Evolutionary conservation across 805 yeast species (phyloP), one percentile per base, ranked within the genome.

Genomic region (Candida rishiriensis): DNA sequence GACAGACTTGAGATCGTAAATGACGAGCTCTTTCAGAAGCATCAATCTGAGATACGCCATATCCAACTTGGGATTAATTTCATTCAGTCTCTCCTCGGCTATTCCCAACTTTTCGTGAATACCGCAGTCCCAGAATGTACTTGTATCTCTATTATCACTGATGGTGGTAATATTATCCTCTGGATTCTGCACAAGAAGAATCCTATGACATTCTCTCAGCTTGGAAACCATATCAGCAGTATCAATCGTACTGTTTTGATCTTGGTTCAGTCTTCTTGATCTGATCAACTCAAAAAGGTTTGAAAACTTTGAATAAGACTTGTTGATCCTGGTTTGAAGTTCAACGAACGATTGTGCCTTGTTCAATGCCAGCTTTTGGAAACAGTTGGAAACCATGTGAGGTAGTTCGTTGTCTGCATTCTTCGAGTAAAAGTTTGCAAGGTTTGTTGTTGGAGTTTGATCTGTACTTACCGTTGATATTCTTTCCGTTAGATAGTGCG

Each of bases 261-360:
- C 26, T 21, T 21, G 26, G 26, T 21, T 21, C 26, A 70, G 51
- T 44, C 73, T 62, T 10, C 61, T 51, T 35, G 55, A 53, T 50
- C 66, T 67, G 31, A 71, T 47, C 30, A 68, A 53, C 39, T 64
- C 68, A 28, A 69, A 44, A 36, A 65, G 47, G 12, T 66, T 56
- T 16, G 70, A 53, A 55, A 70, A 69, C 48, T 69, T 68, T 9
- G 75, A 65, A 29, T 73, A 49, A 1, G 95, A 86, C 40, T 69
- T 61, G 2, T 63, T 54, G 37, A 88, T 52, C 40, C 80, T 69
- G 11, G 61, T 55, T 13, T 78, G 78, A 50, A 90, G 80, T 16
- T 79, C 79, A 15, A 84, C 54, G 61, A 88, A 78, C 1, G 88
- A 83, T 28, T 73, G 70, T 14, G 88, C 55, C 57, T 88, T 89